phyloP scores from a whole-genome alignment of 495 filamentous ascomycete genomes.

The Aspergillus steynii region DNA sequence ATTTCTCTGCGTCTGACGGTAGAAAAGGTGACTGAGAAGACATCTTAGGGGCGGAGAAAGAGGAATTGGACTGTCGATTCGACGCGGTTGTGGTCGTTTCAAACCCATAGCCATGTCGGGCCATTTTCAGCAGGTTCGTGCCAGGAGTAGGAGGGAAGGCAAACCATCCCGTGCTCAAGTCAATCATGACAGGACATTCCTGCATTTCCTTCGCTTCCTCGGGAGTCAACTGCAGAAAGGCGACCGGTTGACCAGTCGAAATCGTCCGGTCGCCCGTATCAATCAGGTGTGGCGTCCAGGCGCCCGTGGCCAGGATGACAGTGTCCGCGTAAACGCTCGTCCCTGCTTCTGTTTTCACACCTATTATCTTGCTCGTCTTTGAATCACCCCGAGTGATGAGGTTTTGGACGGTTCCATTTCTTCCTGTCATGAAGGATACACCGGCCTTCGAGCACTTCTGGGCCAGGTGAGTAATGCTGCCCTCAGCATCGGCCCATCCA shows the following conservation, averaged over 20 bases:
- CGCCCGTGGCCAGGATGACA: constrained; percentile 73
- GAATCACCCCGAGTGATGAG: constrained; percentile 7
- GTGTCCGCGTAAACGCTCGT: constrained; percentile 46
- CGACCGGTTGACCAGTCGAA: constrained; percentile 48
- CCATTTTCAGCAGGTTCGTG: constrained; percentile 67
- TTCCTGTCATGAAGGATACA: constrained; percentile 24
- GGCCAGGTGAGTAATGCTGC: constrained; percentile 58
- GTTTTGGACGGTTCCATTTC: constrained; percentile 17
- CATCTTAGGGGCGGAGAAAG: constrained; percentile 12
- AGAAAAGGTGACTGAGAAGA: constrained; percentile 16
- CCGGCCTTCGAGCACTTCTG: constrained; percentile 20
- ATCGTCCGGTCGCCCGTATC: constrained; percentile 65
- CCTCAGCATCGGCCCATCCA: constrained; percentile 75
- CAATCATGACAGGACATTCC: constrained; percentile 48
- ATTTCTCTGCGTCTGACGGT: constrained; percentile 15
- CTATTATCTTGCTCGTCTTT: constrained; percentile 1
- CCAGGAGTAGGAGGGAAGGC: constrained; percentile 61
- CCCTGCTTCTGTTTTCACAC: constrained; percentile 14
- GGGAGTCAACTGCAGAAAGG: constrained; percentile 22
- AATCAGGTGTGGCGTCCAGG: constrained; percentile 70
- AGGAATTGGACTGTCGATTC: neutral
- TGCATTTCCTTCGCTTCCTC: constrained; percentile 19
- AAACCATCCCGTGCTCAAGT: constrained; percentile 71
- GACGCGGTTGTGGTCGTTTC: neutral
- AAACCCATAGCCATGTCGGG: constrained; percentile 33